Evolutionary conservation across 768 basidiomycete species (phyloP).

Genomic region (Coprinopsis strossmayeri): DNA sequence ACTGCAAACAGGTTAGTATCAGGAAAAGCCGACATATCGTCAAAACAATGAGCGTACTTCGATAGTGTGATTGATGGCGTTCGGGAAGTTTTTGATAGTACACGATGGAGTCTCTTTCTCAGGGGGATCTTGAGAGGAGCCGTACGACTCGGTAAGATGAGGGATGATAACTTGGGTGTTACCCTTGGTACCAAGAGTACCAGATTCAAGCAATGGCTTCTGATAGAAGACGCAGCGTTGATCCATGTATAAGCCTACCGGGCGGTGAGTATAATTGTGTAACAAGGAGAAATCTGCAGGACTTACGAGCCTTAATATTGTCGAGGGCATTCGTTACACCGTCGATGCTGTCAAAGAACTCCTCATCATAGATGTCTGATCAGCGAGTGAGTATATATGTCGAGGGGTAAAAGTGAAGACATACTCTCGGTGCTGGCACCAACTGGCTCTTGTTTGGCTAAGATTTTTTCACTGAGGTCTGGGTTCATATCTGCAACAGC

Average conservation of each 20-base stretch:
- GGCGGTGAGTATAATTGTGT: neutral
- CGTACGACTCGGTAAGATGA: slow-evolving; percentile 92
- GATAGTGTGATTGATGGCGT: slow-evolving; percentile 96
- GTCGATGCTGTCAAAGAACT: slow-evolving; percentile 83
- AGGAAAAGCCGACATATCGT: neutral
- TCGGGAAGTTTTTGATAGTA: slow-evolving; percentile 98
- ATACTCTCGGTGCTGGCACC: slow-evolving; percentile 89
- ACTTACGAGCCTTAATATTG: slow-evolving; percentile 90
- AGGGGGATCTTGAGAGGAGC: slow-evolving; percentile 96
- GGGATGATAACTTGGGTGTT: slow-evolving; percentile 96
- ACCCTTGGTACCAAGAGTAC: slow-evolving; percentile 96
- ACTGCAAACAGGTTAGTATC: slow-evolving; percentile 38
- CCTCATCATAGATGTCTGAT: slow-evolving; percentile 85
- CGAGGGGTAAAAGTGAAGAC: slow-evolving; percentile 21
- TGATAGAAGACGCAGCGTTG: slow-evolving; percentile 94
- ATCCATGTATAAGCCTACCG: slow-evolving; percentile 91
- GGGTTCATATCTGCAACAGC: slow-evolving; percentile 97
- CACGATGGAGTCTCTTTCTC: slow-evolving; percentile 97
- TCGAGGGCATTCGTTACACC: slow-evolving; percentile 97
- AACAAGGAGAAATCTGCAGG: neutral
- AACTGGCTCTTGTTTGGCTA: slow-evolving; percentile 88
- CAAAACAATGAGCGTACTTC: slow-evolving; percentile 48
- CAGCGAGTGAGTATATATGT: slow-evolving; percentile 2
- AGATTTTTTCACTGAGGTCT: slow-evolving; percentile 77
- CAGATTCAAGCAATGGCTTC: slow-evolving; percentile 94